A percentile compares a stretch with the other conserved stretches of the same genome.
Conservation (phyloP, 202 grass and related monocot species). For the Setaria viridis region DNA sequence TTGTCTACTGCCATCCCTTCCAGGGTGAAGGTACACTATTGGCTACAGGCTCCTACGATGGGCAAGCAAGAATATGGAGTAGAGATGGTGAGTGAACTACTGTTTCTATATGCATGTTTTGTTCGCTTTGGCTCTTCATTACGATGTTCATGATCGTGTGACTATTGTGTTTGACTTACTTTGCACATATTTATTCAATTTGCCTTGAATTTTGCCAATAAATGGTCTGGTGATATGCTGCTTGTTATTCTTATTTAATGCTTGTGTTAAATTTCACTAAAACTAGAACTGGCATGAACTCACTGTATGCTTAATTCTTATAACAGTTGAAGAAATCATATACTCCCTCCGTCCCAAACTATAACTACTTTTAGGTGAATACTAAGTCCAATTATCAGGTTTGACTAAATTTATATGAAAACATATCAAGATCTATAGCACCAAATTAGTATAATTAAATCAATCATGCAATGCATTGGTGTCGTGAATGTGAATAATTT, state of each 20-base stretch:
- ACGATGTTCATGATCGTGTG: not conserved
- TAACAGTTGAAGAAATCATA: constrained; percentile 13
- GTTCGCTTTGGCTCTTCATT: constrained; percentile 24
- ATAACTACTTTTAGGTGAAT: too few species aligned
- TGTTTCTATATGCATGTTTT: not conserved
- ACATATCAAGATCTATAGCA: too few species aligned
- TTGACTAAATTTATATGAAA: too few species aligned
- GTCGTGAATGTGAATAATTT: too few species aligned
- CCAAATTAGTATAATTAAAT: too few species aligned
- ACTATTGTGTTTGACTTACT: not conserved
- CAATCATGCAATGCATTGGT: too few species aligned
- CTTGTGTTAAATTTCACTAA: not conserved
- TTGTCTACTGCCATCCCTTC: constrained; percentile 27
- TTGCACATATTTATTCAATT: not conserved
- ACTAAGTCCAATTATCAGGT: too few species aligned
- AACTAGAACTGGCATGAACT: not conserved
- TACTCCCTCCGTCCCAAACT: too few species aligned
- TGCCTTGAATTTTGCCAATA: not conserved
- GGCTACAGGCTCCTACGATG: constrained; percentile 97
- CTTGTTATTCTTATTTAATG: not conserved
- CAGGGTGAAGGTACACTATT: constrained; percentile 90
- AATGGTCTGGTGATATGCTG: not conserved
- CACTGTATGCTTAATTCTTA: constrained; percentile 4
- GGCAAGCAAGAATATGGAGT: constrained; percentile 96
- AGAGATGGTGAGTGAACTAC: constrained; percentile 73